These are phyloP conservation scores for Nepenthes mirabilis DNA, from an alignment of 148 eudicot species.

Conservation along the genomic window DNA sequence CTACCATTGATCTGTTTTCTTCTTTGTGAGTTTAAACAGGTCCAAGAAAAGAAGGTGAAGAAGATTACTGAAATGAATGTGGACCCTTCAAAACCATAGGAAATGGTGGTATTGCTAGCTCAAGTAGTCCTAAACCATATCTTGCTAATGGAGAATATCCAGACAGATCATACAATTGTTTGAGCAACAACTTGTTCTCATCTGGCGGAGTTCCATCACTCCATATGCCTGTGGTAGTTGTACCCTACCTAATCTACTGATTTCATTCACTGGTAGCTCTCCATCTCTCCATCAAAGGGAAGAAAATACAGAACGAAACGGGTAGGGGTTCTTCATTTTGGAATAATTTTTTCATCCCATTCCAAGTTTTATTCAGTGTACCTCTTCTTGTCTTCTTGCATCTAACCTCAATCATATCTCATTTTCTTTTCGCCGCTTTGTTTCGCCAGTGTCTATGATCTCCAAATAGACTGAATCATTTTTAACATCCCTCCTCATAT, in stretches of 20 bases:
- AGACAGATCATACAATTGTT: conserved; percentile 22
- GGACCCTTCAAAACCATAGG: conserved; percentile 38
- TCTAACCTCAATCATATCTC: no score
- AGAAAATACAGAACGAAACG: no score
- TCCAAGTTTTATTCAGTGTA: no score
- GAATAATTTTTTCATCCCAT: no score
- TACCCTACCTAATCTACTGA: conserved; percentile 17
- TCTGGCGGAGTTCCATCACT: conserved; percentile 42
- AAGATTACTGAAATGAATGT: conserved; percentile 56
- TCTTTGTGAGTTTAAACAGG: conserved; percentile 24
- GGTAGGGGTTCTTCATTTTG: no score
- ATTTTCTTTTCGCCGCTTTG: no score
- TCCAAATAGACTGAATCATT: no score
- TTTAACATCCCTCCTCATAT: no score
- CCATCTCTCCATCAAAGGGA: no score
- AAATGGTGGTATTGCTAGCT: conserved; percentile 41
- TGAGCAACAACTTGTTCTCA: conserved; percentile 28
- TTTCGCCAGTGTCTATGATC: no score
- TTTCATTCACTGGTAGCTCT: neutral
- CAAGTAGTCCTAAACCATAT: conserved; percentile 27
- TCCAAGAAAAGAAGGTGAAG: conserved; percentile 74
- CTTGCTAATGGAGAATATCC: conserved; percentile 45
- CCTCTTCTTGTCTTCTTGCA: no score
- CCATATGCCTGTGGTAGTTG: conserved; percentile 66
- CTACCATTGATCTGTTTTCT: conserved; percentile 6